Conservation (phyloP, 2,329 filamentous ascomycete genomes). For the Cladophialophora immunda region DNA sequence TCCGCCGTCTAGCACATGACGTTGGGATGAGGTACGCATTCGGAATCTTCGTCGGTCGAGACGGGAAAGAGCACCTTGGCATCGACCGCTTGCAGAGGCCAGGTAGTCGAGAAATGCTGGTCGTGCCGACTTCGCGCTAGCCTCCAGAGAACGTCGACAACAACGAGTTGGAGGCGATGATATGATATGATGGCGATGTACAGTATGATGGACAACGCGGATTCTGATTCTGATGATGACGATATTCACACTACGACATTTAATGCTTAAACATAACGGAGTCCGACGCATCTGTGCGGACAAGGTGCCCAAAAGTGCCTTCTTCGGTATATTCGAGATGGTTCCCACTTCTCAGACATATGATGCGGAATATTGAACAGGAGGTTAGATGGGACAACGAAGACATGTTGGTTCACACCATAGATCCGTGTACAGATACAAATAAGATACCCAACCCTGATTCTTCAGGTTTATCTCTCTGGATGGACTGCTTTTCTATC, state of each 20-base stretch:
- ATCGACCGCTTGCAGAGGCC: constrained; percentile 64
- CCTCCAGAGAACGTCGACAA: not conserved
- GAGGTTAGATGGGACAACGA: constrained; percentile 2
- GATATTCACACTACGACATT: not conserved
- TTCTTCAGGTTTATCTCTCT: not conserved
- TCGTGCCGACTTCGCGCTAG: constrained; percentile 45
- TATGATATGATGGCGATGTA: not conserved
- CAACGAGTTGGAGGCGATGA: not conserved
- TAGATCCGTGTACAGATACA: not conserved
- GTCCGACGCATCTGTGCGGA: not conserved
- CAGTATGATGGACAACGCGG: not conserved
- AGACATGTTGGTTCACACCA: constrained; percentile 9
- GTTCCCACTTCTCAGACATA: not conserved
- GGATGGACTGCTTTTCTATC: not conserved
- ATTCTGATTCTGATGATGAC: not conserved
- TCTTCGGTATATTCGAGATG: not conserved
- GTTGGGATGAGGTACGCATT: constrained; percentile 60
- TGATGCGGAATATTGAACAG: not conserved
- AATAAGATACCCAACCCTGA: constrained; percentile 7
- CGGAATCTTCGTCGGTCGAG: constrained; percentile 65
- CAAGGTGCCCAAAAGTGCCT: not conserved
- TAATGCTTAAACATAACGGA: not conserved
- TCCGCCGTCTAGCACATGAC: constrained; percentile 30
- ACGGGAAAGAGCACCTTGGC: constrained; percentile 67
- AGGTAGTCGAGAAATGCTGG: constrained; percentile 54